Evolutionary conservation across 768 basidiomycete species (phyloP).

Genomic region (Phlebiopsis flavidoalba): DNA sequence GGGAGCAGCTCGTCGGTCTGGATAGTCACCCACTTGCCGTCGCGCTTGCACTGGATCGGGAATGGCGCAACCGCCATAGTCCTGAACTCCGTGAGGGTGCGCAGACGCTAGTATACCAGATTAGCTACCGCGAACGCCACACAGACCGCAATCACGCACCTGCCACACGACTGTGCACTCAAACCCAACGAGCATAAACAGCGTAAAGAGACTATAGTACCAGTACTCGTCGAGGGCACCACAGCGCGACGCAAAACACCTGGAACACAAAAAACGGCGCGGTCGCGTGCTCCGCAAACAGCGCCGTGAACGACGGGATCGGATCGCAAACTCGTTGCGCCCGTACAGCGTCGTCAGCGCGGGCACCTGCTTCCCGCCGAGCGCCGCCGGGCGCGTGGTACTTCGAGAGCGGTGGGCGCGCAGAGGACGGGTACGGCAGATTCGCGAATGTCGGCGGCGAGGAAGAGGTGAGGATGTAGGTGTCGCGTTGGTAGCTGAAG

Average conservation of each 20-base stretch:
- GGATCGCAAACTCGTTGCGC: conserved; percentile 94
- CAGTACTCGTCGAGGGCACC: conserved; percentile 99
- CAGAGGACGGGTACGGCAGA: conserved; percentile 84
- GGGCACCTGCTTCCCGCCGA: conserved; percentile 43
- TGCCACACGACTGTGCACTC: conserved; percentile 99
- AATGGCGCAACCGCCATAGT: conserved; percentile 96
- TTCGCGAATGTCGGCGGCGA: conserved; percentile 63
- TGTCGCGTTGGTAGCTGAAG: conserved; percentile 94
- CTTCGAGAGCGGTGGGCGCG: conserved; percentile 58
- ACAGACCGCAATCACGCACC: conserved; percentile 40
- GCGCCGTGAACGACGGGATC: conserved; percentile 86
- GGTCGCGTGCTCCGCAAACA: conserved; percentile 94
- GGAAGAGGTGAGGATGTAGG: conserved; percentile 66
- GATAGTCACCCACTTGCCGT: conserved; percentile 73
- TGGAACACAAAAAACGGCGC: conserved; percentile 99
- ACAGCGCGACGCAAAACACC: conserved; percentile 93
- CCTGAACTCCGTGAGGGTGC: conserved; percentile 90
- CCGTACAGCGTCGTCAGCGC: conserved; percentile 72
- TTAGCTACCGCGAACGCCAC: neutral
- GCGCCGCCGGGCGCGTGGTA: conserved; percentile 59
- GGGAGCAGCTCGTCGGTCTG: conserved; percentile 87
- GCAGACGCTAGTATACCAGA: conserved; percentile 61
- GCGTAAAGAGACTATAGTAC: conserved; percentile 96
- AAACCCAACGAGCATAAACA: conserved; percentile 98
- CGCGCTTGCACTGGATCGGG: conserved; percentile 76